These are phyloP conservation scores for Furcasterigmium furcatum DNA, from an alignment of 2,329 filamentous ascomycete species.

Conservation along the genomic window DNA sequence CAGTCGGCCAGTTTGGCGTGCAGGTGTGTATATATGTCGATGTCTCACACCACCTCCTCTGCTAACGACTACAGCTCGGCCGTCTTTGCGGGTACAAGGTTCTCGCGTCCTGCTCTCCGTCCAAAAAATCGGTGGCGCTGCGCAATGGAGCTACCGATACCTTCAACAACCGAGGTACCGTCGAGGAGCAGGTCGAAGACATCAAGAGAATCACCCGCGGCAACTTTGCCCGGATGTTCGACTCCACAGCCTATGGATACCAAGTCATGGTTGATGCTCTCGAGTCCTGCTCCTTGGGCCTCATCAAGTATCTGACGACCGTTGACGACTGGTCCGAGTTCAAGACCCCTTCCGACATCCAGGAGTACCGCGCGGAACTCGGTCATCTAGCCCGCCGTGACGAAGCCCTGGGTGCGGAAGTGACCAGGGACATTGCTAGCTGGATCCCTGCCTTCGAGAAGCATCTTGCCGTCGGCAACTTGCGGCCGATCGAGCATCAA, in stretches of 20 bases:
- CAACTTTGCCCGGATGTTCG: slow-evolving; percentile 27
- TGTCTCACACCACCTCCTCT: not conserved
- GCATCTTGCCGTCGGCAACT: slow-evolving; percentile 15
- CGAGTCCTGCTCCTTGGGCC: slow-evolving; percentile 14
- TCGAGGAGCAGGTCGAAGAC: slow-evolving; percentile 24
- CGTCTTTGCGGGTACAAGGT: slow-evolving; percentile 31
- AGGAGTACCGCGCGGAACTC: slow-evolving; percentile 18
- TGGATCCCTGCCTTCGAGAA: slow-evolving; percentile 17
- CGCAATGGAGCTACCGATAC: slow-evolving; percentile 25
- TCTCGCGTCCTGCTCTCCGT: slow-evolving; percentile 28
- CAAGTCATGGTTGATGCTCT: slow-evolving; percentile 26
- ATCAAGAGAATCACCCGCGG: slow-evolving; percentile 26
- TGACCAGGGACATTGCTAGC: slow-evolving; percentile 10
- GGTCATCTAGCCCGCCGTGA: slow-evolving; percentile 18
- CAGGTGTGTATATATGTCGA: slow-evolving; percentile 14
- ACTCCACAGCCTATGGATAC: slow-evolving; percentile 23
- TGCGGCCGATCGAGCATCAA: slow-evolving; percentile 19
- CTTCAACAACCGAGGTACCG: slow-evolving; percentile 22
- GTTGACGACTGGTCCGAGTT: slow-evolving; percentile 28
- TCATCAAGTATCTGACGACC: slow-evolving; percentile 24
- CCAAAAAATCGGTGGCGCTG: slow-evolving; percentile 20
- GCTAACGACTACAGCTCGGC: slow-evolving; percentile 28
- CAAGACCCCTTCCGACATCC: slow-evolving; percentile 15
- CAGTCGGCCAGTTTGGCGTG: slow-evolving; percentile 28
- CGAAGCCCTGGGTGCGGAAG: slow-evolving; percentile 9